A percentile compares a stretch with the other conserved stretches of the same genome.
phyloP scores from a whole-genome alignment of 257 asterid species.

The Penstemon eatonii region DNA sequence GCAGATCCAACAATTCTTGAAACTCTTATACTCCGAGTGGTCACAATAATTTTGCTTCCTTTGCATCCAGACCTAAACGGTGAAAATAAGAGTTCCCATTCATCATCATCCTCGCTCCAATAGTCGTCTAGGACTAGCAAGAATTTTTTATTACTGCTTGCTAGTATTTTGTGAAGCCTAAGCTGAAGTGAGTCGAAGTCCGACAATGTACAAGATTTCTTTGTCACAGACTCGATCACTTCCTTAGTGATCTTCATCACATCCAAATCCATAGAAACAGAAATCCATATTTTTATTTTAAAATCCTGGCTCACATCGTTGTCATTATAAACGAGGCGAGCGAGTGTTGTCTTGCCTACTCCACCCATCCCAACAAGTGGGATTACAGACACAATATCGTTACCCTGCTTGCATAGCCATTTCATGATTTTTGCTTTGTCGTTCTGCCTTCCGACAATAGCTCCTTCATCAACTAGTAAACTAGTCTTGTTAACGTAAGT shows the following conservation, averaged over 20 bases:
- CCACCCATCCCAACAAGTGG: slow-evolving; percentile 31
- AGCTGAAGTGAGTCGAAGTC: slow-evolving; percentile 21
- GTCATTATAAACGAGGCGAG: slow-evolving; percentile 20
- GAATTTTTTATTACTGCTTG: not conserved
- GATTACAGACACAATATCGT: slow-evolving; percentile 14
- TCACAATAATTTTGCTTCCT: slow-evolving; percentile 19
- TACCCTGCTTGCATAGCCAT: not conserved
- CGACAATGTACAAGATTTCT: slow-evolving; percentile 20
- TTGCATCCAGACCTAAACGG: slow-evolving; percentile 10
- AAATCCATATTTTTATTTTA: slow-evolving; percentile 20
- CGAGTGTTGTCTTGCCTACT: slow-evolving; percentile 28
- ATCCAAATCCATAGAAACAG: slow-evolving; percentile 24
- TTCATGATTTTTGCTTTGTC: slow-evolving; percentile 6
- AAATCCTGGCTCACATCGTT: not conserved
- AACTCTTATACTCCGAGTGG: slow-evolving; percentile 12
- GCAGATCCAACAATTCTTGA: slow-evolving; percentile 9
- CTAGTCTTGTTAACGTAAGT: not conserved
- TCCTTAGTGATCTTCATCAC: slow-evolving; percentile 10
- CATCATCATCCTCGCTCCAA: slow-evolving; percentile 9
- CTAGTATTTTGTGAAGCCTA: not conserved
- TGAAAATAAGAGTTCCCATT: slow-evolving; percentile 1
- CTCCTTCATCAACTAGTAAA: slow-evolving; percentile 19
- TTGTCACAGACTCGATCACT: slow-evolving; percentile 27
- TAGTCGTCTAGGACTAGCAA: slow-evolving; percentile 20
- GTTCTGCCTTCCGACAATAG: slow-evolving; percentile 24